Evolutionary conservation across 768 basidiomycete species (phyloP).

Genomic region (Pleurotus pulmonarius): DNA sequence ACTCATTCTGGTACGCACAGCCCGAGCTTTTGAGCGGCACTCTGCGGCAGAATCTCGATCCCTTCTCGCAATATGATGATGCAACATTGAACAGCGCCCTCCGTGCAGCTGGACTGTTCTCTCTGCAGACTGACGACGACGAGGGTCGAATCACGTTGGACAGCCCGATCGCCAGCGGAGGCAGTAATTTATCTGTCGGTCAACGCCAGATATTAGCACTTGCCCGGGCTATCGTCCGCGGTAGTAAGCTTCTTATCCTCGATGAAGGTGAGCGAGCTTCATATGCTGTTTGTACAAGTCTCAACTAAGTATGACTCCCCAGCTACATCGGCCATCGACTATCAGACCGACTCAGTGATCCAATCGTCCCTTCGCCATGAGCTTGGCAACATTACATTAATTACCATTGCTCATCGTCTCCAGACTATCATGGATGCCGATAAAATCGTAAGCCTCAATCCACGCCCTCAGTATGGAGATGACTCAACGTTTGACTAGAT

Average conservation of each 20-base stretch:
- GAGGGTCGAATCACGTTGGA: slow-evolving; percentile 43
- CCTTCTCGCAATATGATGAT: slow-evolving; percentile 10
- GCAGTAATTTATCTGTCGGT: slow-evolving; percentile 68
- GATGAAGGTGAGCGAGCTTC: slow-evolving; percentile 57
- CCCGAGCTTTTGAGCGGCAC: slow-evolving; percentile 11
- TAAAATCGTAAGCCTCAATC: slow-evolving; percentile 9
- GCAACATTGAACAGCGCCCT: slow-evolving; percentile 10
- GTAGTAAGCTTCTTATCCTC: slow-evolving; percentile 49
- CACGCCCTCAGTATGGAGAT: not conserved
- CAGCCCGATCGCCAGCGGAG: slow-evolving; percentile 56
- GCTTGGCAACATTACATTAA: slow-evolving; percentile 14
- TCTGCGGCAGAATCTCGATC: slow-evolving; percentile 11
- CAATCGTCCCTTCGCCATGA: slow-evolving; percentile 12
- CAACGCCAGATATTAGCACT: slow-evolving; percentile 65
- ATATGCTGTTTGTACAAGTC: slow-evolving; percentile 17
- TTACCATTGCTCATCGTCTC: slow-evolving; percentile 46
- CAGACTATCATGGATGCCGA: slow-evolving; percentile 58
- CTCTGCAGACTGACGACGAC: slow-evolving; percentile 9
- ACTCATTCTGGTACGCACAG: not conserved
- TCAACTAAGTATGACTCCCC: not conserved
- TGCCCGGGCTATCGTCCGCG: slow-evolving; percentile 52
- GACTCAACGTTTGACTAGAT: slow-evolving; percentile 20
- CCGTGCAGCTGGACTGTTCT: slow-evolving; percentile 9
- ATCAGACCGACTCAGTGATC: slow-evolving; percentile 12
- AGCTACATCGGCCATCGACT: slow-evolving; percentile 10